Percentiles rank a stretch among this genome's conserved stretches.
Evolutionary conservation across 2,329 filamentous ascomycete species (phyloP).

Genomic region (Alternaria brassicicola): DNA sequence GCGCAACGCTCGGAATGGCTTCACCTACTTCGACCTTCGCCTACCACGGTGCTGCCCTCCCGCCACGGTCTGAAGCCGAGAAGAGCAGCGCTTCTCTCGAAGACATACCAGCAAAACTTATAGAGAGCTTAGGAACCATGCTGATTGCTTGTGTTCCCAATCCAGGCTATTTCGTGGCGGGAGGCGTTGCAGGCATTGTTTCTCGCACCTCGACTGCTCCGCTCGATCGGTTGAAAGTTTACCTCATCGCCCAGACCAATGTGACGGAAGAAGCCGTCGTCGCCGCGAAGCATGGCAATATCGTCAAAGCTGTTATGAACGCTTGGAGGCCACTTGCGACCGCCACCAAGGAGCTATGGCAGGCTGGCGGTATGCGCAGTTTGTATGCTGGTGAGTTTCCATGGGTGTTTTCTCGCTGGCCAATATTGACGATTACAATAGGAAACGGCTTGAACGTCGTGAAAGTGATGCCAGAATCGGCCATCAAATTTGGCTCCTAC

Average conservation of each 20-base stretch:
- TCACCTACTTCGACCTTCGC: conserved; percentile 28
- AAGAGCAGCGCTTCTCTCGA: conserved; percentile 31
- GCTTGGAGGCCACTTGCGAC: conserved; percentile 72
- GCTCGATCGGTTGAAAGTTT: conserved; percentile 95
- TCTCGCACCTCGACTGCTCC: conserved; percentile 95
- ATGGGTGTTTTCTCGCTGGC: neutral
- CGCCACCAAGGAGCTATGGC: conserved; percentile 80
- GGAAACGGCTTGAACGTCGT: conserved; percentile 95
- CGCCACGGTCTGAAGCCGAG: conserved; percentile 44
- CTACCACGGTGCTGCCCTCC: conserved; percentile 40
- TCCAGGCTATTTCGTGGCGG: conserved; percentile 97
- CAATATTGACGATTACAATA: conserved; percentile 49
- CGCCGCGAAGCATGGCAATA: conserved; percentile 73
- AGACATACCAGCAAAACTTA: conserved; percentile 36
- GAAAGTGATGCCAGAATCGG: conserved; percentile 98
- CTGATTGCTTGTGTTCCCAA: conserved; percentile 71
- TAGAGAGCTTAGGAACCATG: conserved; percentile 50
- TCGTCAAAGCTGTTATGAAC: conserved; percentile 68
- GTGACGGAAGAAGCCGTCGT: conserved; percentile 64
- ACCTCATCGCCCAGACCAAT: conserved; percentile 88
- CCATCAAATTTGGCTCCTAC: conserved; percentile 97
- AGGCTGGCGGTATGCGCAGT: conserved; percentile 82
- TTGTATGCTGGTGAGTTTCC: conserved; percentile 81
- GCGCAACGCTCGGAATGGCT: conserved; percentile 37
- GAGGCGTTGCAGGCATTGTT: conserved; percentile 90